A percentile compares a stretch with the other conserved stretches of the same genome.
Conservation (phyloP, 345 rosid species). For the Reutealis trisperma region DNA sequence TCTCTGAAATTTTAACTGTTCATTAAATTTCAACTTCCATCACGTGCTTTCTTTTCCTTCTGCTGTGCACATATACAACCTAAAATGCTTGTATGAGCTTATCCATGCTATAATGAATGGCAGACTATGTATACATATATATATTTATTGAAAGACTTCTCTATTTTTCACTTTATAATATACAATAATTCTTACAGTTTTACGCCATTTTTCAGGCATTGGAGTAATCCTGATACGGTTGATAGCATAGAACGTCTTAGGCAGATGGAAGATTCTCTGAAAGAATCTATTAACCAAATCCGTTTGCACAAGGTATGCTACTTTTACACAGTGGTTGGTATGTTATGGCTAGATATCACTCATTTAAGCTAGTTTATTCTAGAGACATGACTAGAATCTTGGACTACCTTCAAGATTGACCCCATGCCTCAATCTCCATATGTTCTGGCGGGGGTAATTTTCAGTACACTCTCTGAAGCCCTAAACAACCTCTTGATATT, state of each 20-base stretch:
- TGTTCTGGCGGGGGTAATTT: background rate
- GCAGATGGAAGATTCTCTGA: slow-evolving; percentile 78
- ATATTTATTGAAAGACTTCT: background rate
- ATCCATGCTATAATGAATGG: too few relatives aligned
- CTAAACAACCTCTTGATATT: too few relatives aligned
- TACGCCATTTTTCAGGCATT: slow-evolving; percentile 53
- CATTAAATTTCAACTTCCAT: background rate
- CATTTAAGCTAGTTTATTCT: background rate
- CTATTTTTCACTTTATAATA: background rate
- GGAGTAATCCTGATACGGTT: slow-evolving; percentile 69
- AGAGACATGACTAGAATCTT: background rate
- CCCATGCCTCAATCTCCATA: background rate
- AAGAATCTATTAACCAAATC: slow-evolving; percentile 58
- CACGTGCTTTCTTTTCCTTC: background rate
- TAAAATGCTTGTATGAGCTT: too few relatives aligned
- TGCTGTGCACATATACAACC: too few relatives aligned
- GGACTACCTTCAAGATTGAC: background rate
- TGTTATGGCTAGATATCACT: background rate
- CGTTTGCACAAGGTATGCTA: slow-evolving; percentile 55
- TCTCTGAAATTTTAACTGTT: slow-evolving; percentile 6
- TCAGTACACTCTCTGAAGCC: background rate
- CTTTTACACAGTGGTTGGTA: background rate
- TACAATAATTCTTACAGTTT: slow-evolving; percentile 9
- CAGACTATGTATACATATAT: too few relatives aligned
- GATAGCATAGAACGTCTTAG: slow-evolving; percentile 61